A percentile compares a stretch with the other conserved stretches of the same genome.
Conservation (phyloP, 345 rosid genomes). For the Citrus glauca region DNA sequence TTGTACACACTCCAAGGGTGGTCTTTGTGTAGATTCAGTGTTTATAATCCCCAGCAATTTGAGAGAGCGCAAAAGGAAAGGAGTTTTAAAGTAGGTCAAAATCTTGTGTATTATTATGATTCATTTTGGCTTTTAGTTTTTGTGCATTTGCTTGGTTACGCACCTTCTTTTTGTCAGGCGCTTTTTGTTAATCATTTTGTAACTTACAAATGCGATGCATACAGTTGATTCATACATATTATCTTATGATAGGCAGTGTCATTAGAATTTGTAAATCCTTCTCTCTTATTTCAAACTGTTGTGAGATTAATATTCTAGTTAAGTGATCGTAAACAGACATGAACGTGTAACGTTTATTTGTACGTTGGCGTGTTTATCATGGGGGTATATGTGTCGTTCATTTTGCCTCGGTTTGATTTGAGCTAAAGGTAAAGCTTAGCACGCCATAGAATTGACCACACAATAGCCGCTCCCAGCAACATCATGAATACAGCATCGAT, state of each 20-base stretch:
- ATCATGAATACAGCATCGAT: neutral
- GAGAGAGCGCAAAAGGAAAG: constrained; percentile 46
- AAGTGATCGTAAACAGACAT: too few species aligned
- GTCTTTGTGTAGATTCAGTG: constrained; percentile 90
- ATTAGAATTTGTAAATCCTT: too few species aligned
- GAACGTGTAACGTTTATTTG: too few species aligned
- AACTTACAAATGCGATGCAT: constrained; percentile 19
- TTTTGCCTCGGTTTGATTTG: too few species aligned
- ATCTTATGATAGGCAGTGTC: neutral
- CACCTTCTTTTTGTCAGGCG: constrained; percentile 15
- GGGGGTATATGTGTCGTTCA: too few species aligned
- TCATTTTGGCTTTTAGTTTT: constrained; percentile 32
- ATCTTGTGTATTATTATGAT: constrained; percentile 22
- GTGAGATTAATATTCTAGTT: too few species aligned
- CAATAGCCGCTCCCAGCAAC: neutral
- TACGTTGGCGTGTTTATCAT: too few species aligned
- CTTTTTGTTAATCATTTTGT: constrained; percentile 9
- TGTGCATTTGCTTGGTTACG: constrained; percentile 22
- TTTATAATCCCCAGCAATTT: constrained; percentile 70
- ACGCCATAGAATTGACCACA: too few species aligned
- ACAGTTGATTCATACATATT: neutral
- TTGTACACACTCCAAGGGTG: constrained; percentile 94
- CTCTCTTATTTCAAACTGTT: neutral
- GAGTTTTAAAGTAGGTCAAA: constrained; percentile 35
- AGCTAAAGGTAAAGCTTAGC: too few species aligned